Evolutionary conservation across 2,329 filamentous ascomycete genomes (phyloP).

Genomic region (Didymella lethalis): DNA sequence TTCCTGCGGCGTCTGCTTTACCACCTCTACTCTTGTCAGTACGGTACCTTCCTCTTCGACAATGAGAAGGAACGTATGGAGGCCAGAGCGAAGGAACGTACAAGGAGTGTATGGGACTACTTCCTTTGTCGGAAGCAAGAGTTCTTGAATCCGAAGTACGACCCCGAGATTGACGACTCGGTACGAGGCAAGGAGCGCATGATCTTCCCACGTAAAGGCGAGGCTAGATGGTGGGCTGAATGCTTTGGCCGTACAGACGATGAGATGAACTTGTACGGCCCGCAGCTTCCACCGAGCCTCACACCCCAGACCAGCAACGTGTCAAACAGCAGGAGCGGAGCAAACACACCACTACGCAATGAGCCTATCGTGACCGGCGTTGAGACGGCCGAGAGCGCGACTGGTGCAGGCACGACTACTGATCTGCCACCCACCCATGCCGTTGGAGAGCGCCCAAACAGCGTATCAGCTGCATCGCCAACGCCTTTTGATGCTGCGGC

Average conservation of each 20-base stretch:
- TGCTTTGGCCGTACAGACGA: conserved; percentile 84
- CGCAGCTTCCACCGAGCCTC: conserved; percentile 36
- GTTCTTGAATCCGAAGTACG: conserved; percentile 84
- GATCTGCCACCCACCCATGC: conserved; percentile 38
- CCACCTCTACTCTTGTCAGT: conserved; percentile 94
- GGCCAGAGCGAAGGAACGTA: conserved; percentile 71
- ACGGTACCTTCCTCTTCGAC: conserved; percentile 95
- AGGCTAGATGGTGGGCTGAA: conserved; percentile 94
- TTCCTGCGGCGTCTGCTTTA: conserved; percentile 90
- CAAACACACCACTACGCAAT: conserved; percentile 38
- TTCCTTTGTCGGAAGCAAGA: conserved; percentile 82
- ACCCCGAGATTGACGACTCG: conserved; percentile 77
- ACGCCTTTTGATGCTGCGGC: conserved; percentile 41
- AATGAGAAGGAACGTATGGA: conserved; percentile 87
- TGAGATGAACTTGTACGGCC: conserved; percentile 80
- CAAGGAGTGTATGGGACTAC: conserved; percentile 93
- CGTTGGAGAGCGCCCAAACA: conserved; percentile 23
- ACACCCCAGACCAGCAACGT: conserved; percentile 41
- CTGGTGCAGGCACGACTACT: conserved; percentile 41
- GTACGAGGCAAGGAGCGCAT: conserved; percentile 81
- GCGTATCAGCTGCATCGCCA: conserved; percentile 17
- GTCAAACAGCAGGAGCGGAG: conserved; percentile 36
- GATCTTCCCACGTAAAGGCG: conserved; percentile 77
- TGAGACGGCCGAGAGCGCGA: conserved; percentile 45
- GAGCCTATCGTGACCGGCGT: conserved; percentile 47